Base-by-base conservation (phyloP, 1,284 basidiomycete genomes). In the Ustilago shanxiensis region DNA sequence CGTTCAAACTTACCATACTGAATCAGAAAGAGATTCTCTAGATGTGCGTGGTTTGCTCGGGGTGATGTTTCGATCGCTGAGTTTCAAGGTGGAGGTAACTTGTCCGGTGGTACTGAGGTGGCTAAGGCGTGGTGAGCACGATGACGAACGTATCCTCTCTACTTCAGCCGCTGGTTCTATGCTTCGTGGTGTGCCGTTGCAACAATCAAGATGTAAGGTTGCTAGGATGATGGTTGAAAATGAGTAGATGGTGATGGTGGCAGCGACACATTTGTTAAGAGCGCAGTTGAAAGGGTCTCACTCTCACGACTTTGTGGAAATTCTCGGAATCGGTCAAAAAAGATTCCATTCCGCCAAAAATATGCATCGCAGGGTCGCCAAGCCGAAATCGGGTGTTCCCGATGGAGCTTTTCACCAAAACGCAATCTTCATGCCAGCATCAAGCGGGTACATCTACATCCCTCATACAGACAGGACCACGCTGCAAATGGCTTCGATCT, bases 251-350 rank as follows among this genome's bases (percentile, higher is more conserved):
- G 24, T 8, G 58, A 58, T 65, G 65, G 45, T 50, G 65, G 47
- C 54, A 57, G 58, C 54, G 49, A 54, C 33, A 35, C 53, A 41
- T 59, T 57, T 53, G 28, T 33, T 53, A 37, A 45, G 44, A 44
- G 55, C 63, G 39, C 49, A 55, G 64, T 39, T 49, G 49, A 54
- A 72, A 72, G 69, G 60, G 69, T 72, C 68, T 65, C 39, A 51
- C n/a, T 54, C 55, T 31, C 9, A 44, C 20, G 41, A 44, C 41
- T 37, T 54, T 52, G 49, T 74, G 66, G 66, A 74, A 74, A 54
- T 69, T 74, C 72, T 67, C 72, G 66, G 72, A 69, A 74, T 41
- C 53, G 56, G 45, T 39, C 31, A 60, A 64, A 63, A 56, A 60
- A 52, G 47, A 53, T 72, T 72, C 66, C 60, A 63, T 28, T 26